Conservation (phyloP, 2,329 filamentous ascomycete genomes). For the Xylariaceae sp. region DNA sequence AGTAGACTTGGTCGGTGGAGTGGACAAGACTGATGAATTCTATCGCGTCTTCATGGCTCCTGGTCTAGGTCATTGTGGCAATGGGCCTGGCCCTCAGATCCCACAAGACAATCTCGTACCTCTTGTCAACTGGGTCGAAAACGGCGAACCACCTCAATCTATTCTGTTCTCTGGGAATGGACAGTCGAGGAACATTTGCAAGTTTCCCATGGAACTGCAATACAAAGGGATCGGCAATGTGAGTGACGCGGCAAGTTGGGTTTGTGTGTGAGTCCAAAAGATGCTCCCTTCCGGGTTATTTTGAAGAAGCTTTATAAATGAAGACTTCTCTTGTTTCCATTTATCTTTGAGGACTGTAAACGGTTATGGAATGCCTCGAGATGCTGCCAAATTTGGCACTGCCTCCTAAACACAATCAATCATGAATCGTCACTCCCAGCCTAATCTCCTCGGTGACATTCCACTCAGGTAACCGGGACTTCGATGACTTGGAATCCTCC, state of each 20-base stretch:
- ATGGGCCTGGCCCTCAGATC: slow-evolving; percentile 36
- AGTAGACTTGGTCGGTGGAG: slow-evolving; percentile 12
- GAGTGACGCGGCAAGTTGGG: slow-evolving; percentile 18
- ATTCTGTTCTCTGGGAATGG: slow-evolving; percentile 15
- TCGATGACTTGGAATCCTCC: no score
- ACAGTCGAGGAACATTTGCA: slow-evolving; percentile 17
- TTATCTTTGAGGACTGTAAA: no score
- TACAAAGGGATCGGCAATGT: slow-evolving; percentile 17
- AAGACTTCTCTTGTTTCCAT: no score
- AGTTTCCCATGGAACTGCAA: slow-evolving; percentile 16
- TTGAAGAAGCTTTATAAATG: neutral
- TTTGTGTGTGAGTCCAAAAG: slow-evolving; percentile 13
- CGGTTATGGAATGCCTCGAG: no score
- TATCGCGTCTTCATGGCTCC: slow-evolving; percentile 49
- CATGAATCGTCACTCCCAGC: no score
- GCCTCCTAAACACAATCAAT: no score
- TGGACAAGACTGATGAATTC: slow-evolving; percentile 39
- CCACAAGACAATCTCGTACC: slow-evolving; percentile 14
- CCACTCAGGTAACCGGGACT: no score
- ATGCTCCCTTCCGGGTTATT: neutral
- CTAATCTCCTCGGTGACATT: no score
- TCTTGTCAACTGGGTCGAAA: slow-evolving; percentile 23
- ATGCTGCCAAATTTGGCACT: no score
- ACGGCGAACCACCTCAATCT: slow-evolving; percentile 19
- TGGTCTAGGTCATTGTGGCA: slow-evolving; percentile 47